Evolutionary conservation across 2,329 filamentous ascomycete species (phyloP), one percentile per base, ranked within the genome.

Genomic region (Aspergillus tamarii): DNA sequence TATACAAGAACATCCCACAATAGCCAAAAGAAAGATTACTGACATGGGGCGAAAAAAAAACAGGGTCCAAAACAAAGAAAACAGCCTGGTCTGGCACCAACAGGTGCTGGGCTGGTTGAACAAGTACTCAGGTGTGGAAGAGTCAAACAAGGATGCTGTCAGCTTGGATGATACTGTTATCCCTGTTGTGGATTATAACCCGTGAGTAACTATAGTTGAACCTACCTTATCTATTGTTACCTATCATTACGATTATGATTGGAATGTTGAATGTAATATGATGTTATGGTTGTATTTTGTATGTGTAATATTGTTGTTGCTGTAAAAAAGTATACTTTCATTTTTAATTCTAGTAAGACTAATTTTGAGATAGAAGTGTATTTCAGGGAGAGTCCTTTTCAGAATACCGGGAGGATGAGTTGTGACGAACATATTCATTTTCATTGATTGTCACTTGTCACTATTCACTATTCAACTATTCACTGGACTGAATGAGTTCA

Each of bases 11-110:
- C 26, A 26, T 5, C 39, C 16, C 36, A 19, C n/a, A n/a, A 21
- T 26, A 8, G 23, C 11, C 23, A 5, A 2, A 36, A 12, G 9
- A 36, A 32, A 19, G 3, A 11, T 34, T n/a, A 21, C 10, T 55
- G 6, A 4, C 9, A 41, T 9, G 16, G 7, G 7, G 16, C n/a
- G 12, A 23, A 4, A 9, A 23, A 23, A 7, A 9, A 8, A 34
- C 59, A 78, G 91, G 91, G 93, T 97, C 3, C 72, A 94, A 52
- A 94, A 95, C 72, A 90, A 89, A 0, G 93, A 96, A 78, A 97
- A 97, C 77, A 91, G 88, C n/a, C 80, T 96, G 21, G 86, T 94
- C 6, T 97, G 94, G 94, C 92, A 97, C 71, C 86, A 87, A 65
- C 91, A 93, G 74, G 93, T 96, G 19, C 75, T 96, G 19, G 86